Evolutionary conservation across 163 green algal species (phyloP).

Genomic region (Scenedesmus sp.): DNA sequence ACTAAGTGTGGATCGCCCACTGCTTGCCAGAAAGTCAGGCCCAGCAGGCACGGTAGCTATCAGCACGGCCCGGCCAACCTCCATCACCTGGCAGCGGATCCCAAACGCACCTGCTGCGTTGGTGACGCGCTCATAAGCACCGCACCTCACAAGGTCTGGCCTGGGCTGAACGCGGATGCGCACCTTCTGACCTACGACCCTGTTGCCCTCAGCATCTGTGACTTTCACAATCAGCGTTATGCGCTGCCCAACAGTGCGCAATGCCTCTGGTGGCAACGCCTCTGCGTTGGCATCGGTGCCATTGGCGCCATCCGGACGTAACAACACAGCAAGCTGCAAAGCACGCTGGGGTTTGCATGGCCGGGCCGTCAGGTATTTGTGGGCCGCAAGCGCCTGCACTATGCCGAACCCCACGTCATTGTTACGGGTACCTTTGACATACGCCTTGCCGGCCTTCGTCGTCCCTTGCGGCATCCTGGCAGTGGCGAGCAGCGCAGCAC

Average conservation of each 20-base stretch:
- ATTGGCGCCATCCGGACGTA: neutral
- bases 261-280: neutral
- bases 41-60: neutral
- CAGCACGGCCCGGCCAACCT: neutral
- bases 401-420: neutral
- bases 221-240: neutral
- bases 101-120: neutral
- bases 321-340: neutral
- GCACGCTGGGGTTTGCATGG: constrained; percentile 2
- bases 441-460: neutral
- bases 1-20: neutral
- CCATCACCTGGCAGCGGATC: neutral
- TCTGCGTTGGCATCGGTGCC: neutral
- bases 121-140: neutral
- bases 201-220: neutral
- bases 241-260: neutral
- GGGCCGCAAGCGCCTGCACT: constrained; percentile 7
- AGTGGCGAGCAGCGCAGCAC: neutral
- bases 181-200: neutral
- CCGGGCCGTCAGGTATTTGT: neutral
- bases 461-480: neutral
- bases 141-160: neutral
- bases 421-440: neutral
- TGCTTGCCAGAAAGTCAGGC: neutral
- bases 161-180: neutral